These are phyloP conservation scores for Bromus sterilis DNA, from an alignment of 176 grass and related monocot genomes.

Conservation along the genomic window DNA sequence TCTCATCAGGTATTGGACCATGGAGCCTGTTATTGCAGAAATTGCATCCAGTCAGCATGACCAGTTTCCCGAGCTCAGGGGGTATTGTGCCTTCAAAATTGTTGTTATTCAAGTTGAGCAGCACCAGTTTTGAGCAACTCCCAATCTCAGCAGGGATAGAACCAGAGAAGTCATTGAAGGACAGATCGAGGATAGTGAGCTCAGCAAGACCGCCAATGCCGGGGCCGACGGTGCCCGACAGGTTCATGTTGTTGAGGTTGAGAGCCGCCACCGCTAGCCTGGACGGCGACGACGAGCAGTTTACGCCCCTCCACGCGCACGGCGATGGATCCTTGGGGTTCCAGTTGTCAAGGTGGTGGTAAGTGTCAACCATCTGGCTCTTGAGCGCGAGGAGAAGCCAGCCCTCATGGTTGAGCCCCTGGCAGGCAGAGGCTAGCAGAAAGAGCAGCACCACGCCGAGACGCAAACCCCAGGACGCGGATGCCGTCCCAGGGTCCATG, in stretches of 20 bases:
- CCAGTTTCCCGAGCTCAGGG: constrained; percentile 61
- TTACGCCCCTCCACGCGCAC: constrained; percentile 73
- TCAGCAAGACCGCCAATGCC: constrained; percentile 57
- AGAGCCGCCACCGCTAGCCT: constrained; percentile 40
- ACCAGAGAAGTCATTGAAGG: constrained; percentile 72
- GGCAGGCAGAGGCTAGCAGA: constrained; percentile 34
- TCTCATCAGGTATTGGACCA: constrained; percentile 62
- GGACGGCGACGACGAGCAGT: constrained; percentile 40
- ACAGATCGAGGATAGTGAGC: constrained; percentile 60
- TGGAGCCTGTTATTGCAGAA: constrained; percentile 88
- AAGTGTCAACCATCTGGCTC: constrained; percentile 46
- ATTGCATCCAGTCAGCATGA: constrained; percentile 49
- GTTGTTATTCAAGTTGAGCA: constrained; percentile 69
- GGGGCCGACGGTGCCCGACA: constrained; percentile 58
- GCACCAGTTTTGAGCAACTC: constrained; percentile 47
- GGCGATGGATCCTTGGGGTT: constrained; percentile 37
- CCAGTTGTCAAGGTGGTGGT: constrained; percentile 70
- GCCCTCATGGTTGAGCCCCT: constrained; percentile 63
- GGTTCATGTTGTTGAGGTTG: constrained; percentile 63
- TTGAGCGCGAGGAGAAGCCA: constrained; percentile 68
- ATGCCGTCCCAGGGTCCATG: constrained; percentile 20
- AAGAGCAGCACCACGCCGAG: constrained; percentile 36
- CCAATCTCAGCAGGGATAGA: constrained; percentile 62
- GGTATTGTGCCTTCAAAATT: constrained; percentile 52
- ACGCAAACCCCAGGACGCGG: constrained; percentile 12